Conservation (phyloP, 2,329 filamentous ascomycete genomes). For the Aspergillus candidus region DNA sequence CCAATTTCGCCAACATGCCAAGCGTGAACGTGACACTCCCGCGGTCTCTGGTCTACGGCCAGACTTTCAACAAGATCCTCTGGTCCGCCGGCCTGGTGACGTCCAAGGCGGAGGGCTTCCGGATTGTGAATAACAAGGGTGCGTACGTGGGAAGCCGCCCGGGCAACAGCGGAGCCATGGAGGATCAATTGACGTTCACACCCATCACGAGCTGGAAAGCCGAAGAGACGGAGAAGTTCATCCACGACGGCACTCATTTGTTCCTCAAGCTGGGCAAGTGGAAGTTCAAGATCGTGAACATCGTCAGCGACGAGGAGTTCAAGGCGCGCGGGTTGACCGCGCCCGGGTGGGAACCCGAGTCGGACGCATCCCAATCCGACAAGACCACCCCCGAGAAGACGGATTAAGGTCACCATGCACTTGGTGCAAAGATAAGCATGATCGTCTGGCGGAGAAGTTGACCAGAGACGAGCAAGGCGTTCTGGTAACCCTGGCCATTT, state of each 20-base stretch:
- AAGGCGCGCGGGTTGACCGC: slow-evolving; percentile 40
- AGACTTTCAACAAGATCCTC: slow-evolving; percentile 46
- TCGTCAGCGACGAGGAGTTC: slow-evolving; percentile 52
- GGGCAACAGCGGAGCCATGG: slow-evolving; percentile 37
- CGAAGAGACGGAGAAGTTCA: slow-evolving; percentile 42
- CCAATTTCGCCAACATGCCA: slow-evolving; percentile 35
- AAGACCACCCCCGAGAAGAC: background rate
- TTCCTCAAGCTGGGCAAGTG: slow-evolving; percentile 55
- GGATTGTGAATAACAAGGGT: slow-evolving; percentile 45
- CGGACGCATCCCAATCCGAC: background rate
- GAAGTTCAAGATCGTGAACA: slow-evolving; percentile 52
- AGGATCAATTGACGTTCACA: slow-evolving; percentile 44
- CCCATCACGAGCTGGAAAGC: slow-evolving; percentile 41
- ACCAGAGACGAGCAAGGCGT: too few species aligned
- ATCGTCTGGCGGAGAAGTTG: too few species aligned
- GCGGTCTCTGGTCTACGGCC: slow-evolving; percentile 43
- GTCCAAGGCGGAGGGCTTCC: slow-evolving; percentile 48
- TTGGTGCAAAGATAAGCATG: too few species aligned
- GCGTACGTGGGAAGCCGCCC: slow-evolving; percentile 45
- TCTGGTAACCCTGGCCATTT: too few species aligned
- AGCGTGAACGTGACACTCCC: slow-evolving; percentile 41
- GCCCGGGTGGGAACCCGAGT: slow-evolving; percentile 46
- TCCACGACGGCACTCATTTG: slow-evolving; percentile 48
- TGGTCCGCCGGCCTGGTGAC: slow-evolving; percentile 47
- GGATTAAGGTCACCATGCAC: background rate